phyloP scores from a whole-genome alignment of 2,329 filamentous ascomycete genomes.

The Claviceps sp. region DNA sequence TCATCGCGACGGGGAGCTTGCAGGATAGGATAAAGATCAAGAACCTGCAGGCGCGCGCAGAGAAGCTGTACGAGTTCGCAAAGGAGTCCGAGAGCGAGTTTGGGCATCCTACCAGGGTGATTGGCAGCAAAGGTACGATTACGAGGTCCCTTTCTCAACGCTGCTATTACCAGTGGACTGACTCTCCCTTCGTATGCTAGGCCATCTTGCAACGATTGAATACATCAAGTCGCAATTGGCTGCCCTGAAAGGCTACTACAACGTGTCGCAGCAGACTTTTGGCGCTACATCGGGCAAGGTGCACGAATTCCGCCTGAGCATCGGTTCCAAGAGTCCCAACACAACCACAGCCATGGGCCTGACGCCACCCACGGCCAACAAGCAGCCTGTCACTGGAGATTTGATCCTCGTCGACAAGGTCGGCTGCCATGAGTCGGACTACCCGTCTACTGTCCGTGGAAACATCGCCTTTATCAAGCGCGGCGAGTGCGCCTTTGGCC shows the following conservation, averaged over 20 bases:
- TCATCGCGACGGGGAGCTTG: conserved; percentile 41
- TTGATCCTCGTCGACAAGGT: conserved; percentile 47
- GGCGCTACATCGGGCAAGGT: conserved; percentile 47
- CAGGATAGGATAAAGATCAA: conserved; percentile 42
- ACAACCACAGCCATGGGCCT: conserved; percentile 47
- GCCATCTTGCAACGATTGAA: conserved; percentile 49
- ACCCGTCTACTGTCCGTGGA: conserved; percentile 41
- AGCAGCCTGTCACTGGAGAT: conserved; percentile 44
- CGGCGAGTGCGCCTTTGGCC: conserved; percentile 57
- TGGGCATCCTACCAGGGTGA: conserved; percentile 56
- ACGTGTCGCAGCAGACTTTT: conserved; percentile 49
- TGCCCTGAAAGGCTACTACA: conserved; percentile 46
- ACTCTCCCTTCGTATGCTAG: conserved; percentile 17
- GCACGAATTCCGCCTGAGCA: conserved; percentile 42
- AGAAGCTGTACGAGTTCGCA: conserved; percentile 49
- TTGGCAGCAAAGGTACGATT: conserved; percentile 45
- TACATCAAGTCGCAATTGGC: conserved; percentile 46
- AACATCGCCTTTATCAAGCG: conserved; percentile 59
- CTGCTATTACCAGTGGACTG: too few relatives aligned
- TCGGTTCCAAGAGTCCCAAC: conserved; percentile 37
- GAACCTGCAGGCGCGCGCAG: conserved; percentile 44
- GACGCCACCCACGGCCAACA: conserved; percentile 50
- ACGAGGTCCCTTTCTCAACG: too few relatives aligned
- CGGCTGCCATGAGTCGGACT: conserved; percentile 53
- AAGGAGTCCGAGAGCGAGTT: conserved; percentile 45